Evolutionary conservation across 2,329 filamentous ascomycete species (phyloP).

Genomic region (Blumeria hordei): DNA sequence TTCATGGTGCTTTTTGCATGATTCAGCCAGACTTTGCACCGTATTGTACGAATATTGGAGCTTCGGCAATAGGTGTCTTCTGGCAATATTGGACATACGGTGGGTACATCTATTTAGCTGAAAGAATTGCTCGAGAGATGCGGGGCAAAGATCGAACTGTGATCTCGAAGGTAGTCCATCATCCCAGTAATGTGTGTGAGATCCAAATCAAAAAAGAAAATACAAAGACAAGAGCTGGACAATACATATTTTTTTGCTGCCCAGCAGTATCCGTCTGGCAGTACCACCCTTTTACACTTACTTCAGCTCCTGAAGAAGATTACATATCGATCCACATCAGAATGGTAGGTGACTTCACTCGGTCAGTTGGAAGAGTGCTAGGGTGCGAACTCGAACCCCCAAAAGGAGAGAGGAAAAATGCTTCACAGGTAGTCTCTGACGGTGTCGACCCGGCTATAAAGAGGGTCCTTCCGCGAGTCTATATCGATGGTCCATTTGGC

Average conservation of each 20-base stretch:
- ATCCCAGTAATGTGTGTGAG: slow-evolving; percentile 71
- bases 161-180: slow-evolving; percentile 73
- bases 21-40: slow-evolving; percentile 64
- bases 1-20: slow-evolving; percentile 78
- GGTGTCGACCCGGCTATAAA: slow-evolving; percentile 47
- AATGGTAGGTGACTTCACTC: slow-evolving; percentile 63
- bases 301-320: slow-evolving; percentile 70
- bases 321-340: slow-evolving; percentile 75
- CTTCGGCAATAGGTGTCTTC: slow-evolving; percentile 48
- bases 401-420: slow-evolving; percentile 21
- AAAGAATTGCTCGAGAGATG: slow-evolving; percentile 54
- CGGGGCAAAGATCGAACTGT: slow-evolving; percentile 64
- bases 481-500: slow-evolving; percentile 67
- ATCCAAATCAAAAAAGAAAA: slow-evolving; percentile 83
- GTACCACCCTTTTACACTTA: slow-evolving; percentile 71
- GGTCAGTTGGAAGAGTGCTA: slow-evolving; percentile 39
- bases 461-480: slow-evolving; percentile 53
- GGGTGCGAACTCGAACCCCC: slow-evolving; percentile 50
- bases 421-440: slow-evolving; percentile 41
- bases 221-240: slow-evolving; percentile 57
- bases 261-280: slow-evolving; percentile 72
- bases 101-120: slow-evolving; percentile 57
- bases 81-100: slow-evolving; percentile 83
- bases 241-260: slow-evolving; percentile 78
- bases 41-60: slow-evolving; percentile 46